Percentiles rank a stretch among this genome's conserved stretches.
Conservation (phyloP, 1,284 basidiomycete species). For the Mycosarcoma mackinlayi region DNA sequence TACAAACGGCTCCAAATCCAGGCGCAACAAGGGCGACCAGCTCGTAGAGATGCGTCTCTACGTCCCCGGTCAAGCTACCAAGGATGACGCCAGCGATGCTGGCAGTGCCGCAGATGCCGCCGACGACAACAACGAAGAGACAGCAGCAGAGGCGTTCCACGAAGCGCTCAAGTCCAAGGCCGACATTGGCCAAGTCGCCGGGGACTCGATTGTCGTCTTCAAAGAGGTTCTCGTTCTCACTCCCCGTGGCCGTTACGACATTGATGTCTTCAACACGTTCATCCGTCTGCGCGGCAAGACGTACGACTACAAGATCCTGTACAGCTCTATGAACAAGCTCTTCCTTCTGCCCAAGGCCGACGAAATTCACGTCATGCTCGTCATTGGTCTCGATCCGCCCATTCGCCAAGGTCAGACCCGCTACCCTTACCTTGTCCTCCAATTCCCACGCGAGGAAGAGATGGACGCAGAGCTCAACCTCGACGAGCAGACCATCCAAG, state of each 20-base stretch:
- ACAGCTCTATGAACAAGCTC: slow-evolving; percentile 85
- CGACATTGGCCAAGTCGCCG: slow-evolving; percentile 89
- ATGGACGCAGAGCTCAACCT: slow-evolving; percentile 95
- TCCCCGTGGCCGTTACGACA: slow-evolving; percentile 91
- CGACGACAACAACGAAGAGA: slow-evolving; percentile 73
- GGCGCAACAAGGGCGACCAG: slow-evolving; percentile 71
- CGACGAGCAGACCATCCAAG: slow-evolving; percentile 73
- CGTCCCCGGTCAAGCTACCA: slow-evolving; percentile 81
- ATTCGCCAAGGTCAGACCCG: slow-evolving; percentile 98
- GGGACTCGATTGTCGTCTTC: slow-evolving; percentile 93
- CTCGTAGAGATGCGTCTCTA: slow-evolving; percentile 97
- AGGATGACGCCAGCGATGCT: slow-evolving; percentile 69
- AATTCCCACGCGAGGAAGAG: slow-evolving; percentile 95
- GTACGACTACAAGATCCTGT: slow-evolving; percentile 98
- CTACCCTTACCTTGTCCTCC: slow-evolving; percentile 97
- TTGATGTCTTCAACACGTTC: slow-evolving; percentile 97
- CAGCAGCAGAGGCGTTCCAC: slow-evolving; percentile 95
- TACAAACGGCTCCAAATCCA: slow-evolving; percentile 42
- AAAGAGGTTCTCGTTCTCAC: slow-evolving; percentile 97
- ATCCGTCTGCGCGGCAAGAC: slow-evolving; percentile 94
- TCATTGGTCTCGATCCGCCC: slow-evolving; percentile 75
- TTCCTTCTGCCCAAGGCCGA: slow-evolving; percentile 94
- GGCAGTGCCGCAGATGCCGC: slow-evolving; percentile 71
- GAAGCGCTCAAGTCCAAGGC: slow-evolving; percentile 96
- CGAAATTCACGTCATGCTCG: slow-evolving; percentile 94